phyloP scores from a whole-genome alignment of 1,284 basidiomycete species.

The Sporisorium scitamineum region DNA sequence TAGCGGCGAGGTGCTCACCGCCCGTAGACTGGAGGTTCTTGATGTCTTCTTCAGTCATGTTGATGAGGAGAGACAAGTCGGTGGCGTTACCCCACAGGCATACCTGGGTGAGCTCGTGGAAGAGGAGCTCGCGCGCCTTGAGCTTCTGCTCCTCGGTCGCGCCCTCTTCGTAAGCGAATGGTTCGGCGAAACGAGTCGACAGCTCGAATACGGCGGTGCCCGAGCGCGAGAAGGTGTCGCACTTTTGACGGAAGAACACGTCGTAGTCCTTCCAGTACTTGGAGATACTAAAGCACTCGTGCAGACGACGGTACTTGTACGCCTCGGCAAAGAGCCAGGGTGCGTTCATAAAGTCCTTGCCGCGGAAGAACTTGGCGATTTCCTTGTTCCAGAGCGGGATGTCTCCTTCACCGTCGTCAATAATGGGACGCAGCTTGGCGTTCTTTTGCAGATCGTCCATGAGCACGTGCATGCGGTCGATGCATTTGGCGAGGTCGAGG shows the following conservation, averaged over 20 bases:
- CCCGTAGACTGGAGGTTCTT: constrained; percentile 97
- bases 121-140: constrained; percentile 88
- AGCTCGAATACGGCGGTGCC: constrained; percentile 93
- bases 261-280: constrained; percentile 85
- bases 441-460: constrained; percentile 71
- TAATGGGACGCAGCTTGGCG: constrained; percentile 76
- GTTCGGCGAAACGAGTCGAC: constrained; percentile 89
- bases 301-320: constrained; percentile 94
- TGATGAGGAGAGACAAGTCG: constrained; percentile 92
- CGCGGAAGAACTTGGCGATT: constrained; percentile 79
- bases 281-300: constrained; percentile 93
- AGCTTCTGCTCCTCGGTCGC: constrained; percentile 75
- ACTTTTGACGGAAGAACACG: constrained; percentile 73
- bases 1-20: constrained; percentile 91
- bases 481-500: constrained; percentile 85
- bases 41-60: constrained; percentile 99
- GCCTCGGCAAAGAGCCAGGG: constrained; percentile 80
- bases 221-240: constrained; percentile 95
- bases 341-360: constrained; percentile 93
- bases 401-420: constrained; percentile 93
- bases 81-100: constrained; percentile 72
- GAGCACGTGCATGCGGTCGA: constrained; percentile 73
- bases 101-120: constrained; percentile 88
- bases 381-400: constrained; percentile 95
- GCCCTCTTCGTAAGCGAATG: constrained; percentile 77